phyloP scores from a whole-genome alignment of 495 filamentous ascomycete species.

The Gamarada debralockiae region DNA sequence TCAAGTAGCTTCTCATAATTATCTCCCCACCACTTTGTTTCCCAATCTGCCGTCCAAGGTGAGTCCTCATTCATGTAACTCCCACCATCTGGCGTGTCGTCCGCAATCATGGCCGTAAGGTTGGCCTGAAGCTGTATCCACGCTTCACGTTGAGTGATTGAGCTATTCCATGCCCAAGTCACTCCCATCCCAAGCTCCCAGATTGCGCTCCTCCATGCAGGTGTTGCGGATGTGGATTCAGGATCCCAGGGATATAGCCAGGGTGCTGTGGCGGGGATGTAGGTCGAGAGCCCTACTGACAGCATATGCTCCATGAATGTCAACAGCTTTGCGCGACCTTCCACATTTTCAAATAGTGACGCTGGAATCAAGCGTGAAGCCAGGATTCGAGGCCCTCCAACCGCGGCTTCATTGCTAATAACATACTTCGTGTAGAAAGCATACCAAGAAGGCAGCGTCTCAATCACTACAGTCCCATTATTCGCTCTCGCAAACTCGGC shows the following conservation, averaged over 20 bases:
- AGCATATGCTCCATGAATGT: conserved; percentile 27
- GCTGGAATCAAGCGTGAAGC: conserved; percentile 33
- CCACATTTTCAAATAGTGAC: neutral
- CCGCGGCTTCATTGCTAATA: conserved; percentile 26
- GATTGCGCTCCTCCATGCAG: conserved; percentile 40
- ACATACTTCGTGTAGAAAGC: conserved; percentile 36
- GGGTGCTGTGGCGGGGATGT: conserved; percentile 31
- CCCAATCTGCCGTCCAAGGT: conserved; percentile 29
- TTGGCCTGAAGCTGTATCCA: conserved; percentile 37
- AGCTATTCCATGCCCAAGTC: conserved; percentile 33
- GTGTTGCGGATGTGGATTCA: conserved; percentile 33
- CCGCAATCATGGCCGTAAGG: conserved; percentile 37
- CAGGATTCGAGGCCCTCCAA: conserved; percentile 30
- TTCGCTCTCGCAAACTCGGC: conserved; percentile 29
- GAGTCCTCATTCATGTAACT: conserved; percentile 47
- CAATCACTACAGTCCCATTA: conserved; percentile 29
- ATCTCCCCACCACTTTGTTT: conserved; percentile 40
- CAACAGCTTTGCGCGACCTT: conserved; percentile 17
- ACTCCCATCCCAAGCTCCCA: conserved; percentile 35
- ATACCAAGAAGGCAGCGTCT: conserved; percentile 30
- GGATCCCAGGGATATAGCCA: conserved; percentile 20
- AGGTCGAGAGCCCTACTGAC: conserved; percentile 20
- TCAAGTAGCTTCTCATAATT: conserved; percentile 36
- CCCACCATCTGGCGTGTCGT: conserved; percentile 32
- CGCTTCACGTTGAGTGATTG: conserved; percentile 29